phyloP scores from a whole-genome alignment of 352 stramenopile genomes.

The Phytophthora europaea region DNA sequence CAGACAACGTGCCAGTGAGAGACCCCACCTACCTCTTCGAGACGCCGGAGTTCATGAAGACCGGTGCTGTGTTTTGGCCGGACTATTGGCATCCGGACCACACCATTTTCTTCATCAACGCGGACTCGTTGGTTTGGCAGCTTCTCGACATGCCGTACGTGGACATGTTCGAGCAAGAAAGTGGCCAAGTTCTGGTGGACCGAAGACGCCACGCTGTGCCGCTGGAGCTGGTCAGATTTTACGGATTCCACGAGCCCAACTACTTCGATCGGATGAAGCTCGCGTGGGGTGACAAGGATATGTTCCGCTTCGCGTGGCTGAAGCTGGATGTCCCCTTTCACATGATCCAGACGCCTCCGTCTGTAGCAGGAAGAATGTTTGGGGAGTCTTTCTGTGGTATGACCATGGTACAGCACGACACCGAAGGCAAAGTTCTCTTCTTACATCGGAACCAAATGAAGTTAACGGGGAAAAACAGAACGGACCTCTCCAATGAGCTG shows the following conservation, averaged over 20 bases:
- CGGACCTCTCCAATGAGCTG: slow-evolving; percentile 3
- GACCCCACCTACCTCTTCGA: slow-evolving; percentile 77
- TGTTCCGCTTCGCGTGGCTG: slow-evolving; percentile 81
- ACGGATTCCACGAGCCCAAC: slow-evolving; percentile 58
- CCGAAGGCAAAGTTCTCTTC: slow-evolving; percentile 55
- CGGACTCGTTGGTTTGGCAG: slow-evolving; percentile 64
- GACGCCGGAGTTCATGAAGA: slow-evolving; percentile 45
- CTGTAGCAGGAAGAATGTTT: slow-evolving; percentile 43
- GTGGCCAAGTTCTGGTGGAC: slow-evolving; percentile 71
- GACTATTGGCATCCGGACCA: slow-evolving; percentile 74
- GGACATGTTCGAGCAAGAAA: slow-evolving; percentile 85
- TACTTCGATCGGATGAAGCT: slow-evolving; percentile 65
- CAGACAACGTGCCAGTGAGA: slow-evolving; percentile 66
- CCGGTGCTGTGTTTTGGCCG: slow-evolving; percentile 74
- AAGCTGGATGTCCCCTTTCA: slow-evolving; percentile 60
- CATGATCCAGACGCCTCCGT: slow-evolving; percentile 62
- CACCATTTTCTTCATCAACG: slow-evolving; percentile 75
- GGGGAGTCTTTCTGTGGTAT: slow-evolving; percentile 61
- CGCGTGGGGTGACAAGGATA: slow-evolving; percentile 76
- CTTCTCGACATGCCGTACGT: slow-evolving; percentile 61
- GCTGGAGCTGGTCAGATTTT: slow-evolving; percentile 66
- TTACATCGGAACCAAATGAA: slow-evolving; percentile 77
- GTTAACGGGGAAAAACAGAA: slow-evolving; percentile 39
- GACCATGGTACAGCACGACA: slow-evolving; percentile 77
- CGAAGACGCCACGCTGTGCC: slow-evolving; percentile 38